Evolutionary conservation across 345 rosid species (phyloP), one percentile per base, ranked within the genome.

Genomic region (Lepidium didymum): DNA sequence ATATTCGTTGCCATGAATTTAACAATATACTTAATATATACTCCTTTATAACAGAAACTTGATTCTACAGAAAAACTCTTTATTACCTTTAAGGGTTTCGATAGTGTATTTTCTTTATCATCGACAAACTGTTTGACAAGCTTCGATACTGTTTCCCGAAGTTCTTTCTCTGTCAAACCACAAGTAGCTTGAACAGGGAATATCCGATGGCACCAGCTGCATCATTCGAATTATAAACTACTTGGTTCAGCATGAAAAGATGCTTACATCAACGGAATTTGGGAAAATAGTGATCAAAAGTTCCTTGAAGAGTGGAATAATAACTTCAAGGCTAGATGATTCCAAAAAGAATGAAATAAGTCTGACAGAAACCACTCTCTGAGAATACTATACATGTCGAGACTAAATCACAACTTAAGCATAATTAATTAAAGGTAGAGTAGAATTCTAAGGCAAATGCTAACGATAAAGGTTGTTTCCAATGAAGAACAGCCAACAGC

Each of bases 121-220:
- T 84, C 67, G 50, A 88, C 56, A 61, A 84, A 90, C 52, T 79
- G 73, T 33, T 65, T 80, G 59, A 90, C 94, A 74, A 90, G 94
- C 75, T 83, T 93, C 14, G 86, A 78, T n/a, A 90, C 94, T 14
- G 80, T 80, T 61, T 78, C 79, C 47, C 62, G 82, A 36, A 93
- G 83, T 45, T 86, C 87, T 77, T 80, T 86, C 85, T 93, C 96
- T 29, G 84, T 78, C 78, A 93, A 79, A 60, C 13, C 53, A 76
- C 97, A 90, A 13, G 98, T 93, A 54, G 94, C 89, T 81, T 90
- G 97, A 72, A 93, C 82, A 7, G 98, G 97, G 77, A 85, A 86
- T 58, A 93, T 83, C 47, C 97, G 94, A 80, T 93, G 96, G 70
- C 97, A 90, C 98, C 98, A 93, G 18, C 98, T 93, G 77, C 79